phyloP scores from a whole-genome alignment of 2,329 filamentous ascomycete genomes.

The Sclerotinia sclerotiorum region DNA sequence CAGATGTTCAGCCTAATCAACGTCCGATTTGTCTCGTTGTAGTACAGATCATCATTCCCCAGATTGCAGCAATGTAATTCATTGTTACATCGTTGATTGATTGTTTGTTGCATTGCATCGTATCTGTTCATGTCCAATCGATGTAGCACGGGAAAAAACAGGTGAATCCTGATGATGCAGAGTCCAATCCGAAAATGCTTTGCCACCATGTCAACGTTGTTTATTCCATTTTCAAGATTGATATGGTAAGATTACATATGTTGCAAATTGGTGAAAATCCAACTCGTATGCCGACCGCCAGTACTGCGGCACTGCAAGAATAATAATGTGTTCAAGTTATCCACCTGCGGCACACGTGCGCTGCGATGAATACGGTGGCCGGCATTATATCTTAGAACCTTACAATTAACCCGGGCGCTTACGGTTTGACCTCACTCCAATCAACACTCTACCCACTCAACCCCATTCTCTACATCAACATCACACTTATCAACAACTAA shows the following conservation, averaged over 20 bases:
- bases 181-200: not conserved
- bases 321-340: no score
- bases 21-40: not conserved
- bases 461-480: not conserved
- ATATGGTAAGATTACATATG: no score
- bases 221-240: not conserved
- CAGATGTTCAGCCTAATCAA: not conserved
- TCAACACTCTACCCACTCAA: not conserved
- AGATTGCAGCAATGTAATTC: not conserved
- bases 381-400: not conserved
- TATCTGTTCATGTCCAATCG: not conserved
- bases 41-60: conserved; percentile 7
- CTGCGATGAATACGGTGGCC: not conserved
- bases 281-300: no score
- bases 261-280: no score
- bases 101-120: not conserved
- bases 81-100: no score
- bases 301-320: no score
- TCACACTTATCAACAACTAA: not conserved
- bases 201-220: not conserved
- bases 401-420: not conserved
- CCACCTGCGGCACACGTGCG: not conserved
- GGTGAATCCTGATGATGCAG: not conserved
- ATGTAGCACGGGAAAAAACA: not conserved
- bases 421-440: not conserved